These are phyloP conservation scores for Phytophthora podocarpi DNA, from an alignment of 352 stramenopile species.

Conservation along the genomic window DNA sequence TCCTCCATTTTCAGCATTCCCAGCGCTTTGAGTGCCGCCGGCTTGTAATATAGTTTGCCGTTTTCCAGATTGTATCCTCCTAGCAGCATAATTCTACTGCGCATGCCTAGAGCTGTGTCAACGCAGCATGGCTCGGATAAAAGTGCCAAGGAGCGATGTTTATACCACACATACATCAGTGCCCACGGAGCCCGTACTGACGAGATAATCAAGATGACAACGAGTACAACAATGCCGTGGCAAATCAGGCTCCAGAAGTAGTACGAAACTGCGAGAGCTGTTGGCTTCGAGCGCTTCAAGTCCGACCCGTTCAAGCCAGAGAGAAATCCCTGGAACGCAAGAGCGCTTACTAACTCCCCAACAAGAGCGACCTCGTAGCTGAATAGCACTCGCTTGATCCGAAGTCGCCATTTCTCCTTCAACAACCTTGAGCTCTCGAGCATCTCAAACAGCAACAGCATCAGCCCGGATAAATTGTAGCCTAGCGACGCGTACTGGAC, in stretches of 20 bases:
- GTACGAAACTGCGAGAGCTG: conserved; percentile 19
- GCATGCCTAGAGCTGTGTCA: conserved; percentile 13
- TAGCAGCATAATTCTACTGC: conserved; percentile 16
- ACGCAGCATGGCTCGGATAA: conserved; percentile 23
- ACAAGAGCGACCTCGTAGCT: conserved; percentile 15
- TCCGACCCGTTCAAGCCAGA: conserved; percentile 16
- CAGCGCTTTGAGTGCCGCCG: conserved; percentile 13
- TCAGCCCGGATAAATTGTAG: conserved; percentile 3
- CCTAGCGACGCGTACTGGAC: conserved; percentile 6
- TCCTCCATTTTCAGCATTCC: conserved; percentile 25
- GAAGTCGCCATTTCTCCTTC: background rate
- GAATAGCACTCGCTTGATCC: conserved; percentile 6
- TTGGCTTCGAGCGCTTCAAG: conserved; percentile 11
- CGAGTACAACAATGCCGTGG: conserved; percentile 21
- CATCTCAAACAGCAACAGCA: conserved; percentile 12
- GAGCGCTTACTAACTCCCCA: background rate
- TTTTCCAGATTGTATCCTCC: conserved; percentile 13
- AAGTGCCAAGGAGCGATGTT: conserved; percentile 11
- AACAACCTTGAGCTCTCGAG: conserved; percentile 5
- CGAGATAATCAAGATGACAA: conserved; percentile 13
- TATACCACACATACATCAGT: conserved; percentile 10
- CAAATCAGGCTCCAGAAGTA: conserved; percentile 26
- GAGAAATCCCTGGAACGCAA: conserved; percentile 13
- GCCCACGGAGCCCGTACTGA: background rate
- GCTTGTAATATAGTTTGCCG: conserved; percentile 19